Base-by-base conservation (phyloP, 2,329 filamentous ascomycete species). In the Ophiostoma sp. region DNA sequence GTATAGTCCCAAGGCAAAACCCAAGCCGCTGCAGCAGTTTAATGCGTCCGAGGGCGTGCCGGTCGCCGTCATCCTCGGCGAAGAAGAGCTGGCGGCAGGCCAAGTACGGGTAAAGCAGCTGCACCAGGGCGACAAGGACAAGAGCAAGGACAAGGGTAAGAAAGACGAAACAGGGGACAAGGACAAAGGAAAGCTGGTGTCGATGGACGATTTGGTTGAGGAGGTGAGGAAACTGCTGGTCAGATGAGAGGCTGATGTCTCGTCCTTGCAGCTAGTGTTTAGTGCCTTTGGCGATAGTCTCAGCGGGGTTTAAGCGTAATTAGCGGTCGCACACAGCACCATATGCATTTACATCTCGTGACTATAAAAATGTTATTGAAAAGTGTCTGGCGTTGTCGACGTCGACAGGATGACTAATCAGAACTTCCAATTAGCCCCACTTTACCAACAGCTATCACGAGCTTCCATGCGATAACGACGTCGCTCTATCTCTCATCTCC, bases 41-140 rank as follows among this genome's bases (percentile, higher is more conserved):
- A 96, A 96, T 80, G 89, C 89, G 36, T 93, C 93, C 11, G 93
- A 97, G 77, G 90, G 89, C 60, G 87, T 96, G 27, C 94, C 94
- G 0, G 90, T 96, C 75, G 92, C 89, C 6, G 84, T 98, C 65
- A 95, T 98, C 74, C 83, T 99, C 0, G 94, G 94, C 62, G 92
- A 97, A 75, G 93, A 97, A 67, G 94, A 98, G 79, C 81, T 96
- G 55, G 89, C 88, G 70, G 84, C 86, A 38, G 93, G 93, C 67
- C 89, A 96, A 77, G 89, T 96, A 73, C 92, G 90, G 79, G 85
- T 97, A 27, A 27, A 27, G 27, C 27, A 27, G 27, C 27, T 27
- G 27, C 27, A 27, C 27, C 27, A 27, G 27, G 27, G 27, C 27
- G 27, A 27, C 27, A 27, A 27, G 27, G 27, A 27, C 2, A 27